Evolutionary conservation across 441 rosid genomes (phyloP), one percentile per base, ranked within the genome.

Genomic region (Adansonia rubrostipa): DNA sequence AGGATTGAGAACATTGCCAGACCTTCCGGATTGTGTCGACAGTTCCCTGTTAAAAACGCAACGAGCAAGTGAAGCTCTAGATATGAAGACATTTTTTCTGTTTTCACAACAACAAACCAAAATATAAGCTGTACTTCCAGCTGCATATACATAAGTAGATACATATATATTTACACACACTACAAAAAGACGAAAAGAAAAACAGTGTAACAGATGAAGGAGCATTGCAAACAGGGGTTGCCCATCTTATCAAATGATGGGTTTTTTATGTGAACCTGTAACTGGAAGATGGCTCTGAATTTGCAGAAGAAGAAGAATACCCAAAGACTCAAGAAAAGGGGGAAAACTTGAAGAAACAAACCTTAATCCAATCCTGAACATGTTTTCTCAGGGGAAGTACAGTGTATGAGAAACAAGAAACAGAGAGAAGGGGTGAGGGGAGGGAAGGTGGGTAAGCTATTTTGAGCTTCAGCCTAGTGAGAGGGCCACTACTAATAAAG

Each of bases 301-400:
- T 62, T 11, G 54, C 48, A 76, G 36, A 57, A 28, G 58, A 7
- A 67, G 60, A 45, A 67, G 61, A 45, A 71, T 0, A 53, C 10
- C 54, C 50, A 48, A 61, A 53, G 2, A 28, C 53, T n/a, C 0
- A 5, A 11, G 36, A n/a, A 51, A n/a, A 0, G 1, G n/a, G 6
- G n/a, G 8, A 53, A 24, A 33, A 71, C 14, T 33, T 14, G 40
- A 60, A 66, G 61, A 78, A 24, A 62, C 73, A 13, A 36, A 84
- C 91, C 91, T 71, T 19, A 75, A 71, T 58, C 75, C 83, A 69
- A n/a, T 57, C 44, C 75, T 76, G 58, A 84, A 51, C 87, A 84
- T 87, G 7, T 22, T 80, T 13, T 40, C 51, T 45, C 62, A 10
- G 19, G 24, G 19, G 10, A 10, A 20, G 2, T 11, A 7, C 14